A percentile compares a stretch with the other conserved stretches of the same genome.
Conservation (phyloP, 352 stramenopile genomes). For the Stramenopiles sp. region DNA sequence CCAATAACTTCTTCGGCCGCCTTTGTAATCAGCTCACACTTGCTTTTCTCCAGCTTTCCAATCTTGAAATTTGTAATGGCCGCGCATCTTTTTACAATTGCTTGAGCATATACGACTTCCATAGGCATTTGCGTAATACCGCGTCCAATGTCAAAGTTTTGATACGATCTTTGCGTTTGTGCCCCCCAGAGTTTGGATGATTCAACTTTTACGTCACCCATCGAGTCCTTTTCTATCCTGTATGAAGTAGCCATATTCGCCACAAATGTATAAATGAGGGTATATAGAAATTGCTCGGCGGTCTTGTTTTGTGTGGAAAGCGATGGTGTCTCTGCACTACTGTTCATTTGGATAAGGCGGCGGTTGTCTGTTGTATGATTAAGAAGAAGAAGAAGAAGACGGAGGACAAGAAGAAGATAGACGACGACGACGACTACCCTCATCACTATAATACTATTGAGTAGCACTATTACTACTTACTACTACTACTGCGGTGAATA, state of each 20-base stretch:
- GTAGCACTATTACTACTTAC: too few relatives aligned
- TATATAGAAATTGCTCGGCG: too few relatives aligned
- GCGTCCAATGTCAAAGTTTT: constrained; percentile 85
- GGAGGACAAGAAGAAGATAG: too few relatives aligned
- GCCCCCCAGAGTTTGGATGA: constrained; percentile 64
- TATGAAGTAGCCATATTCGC: constrained; percentile 17
- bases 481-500: too few relatives aligned
- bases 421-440: too few relatives aligned
- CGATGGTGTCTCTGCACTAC: too few relatives aligned
- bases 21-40: constrained; percentile 65
- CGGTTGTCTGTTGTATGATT: too few relatives aligned
- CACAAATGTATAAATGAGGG: neutral
- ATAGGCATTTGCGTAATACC: constrained; percentile 56
- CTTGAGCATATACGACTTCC: constrained; percentile 70
- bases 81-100: constrained; percentile 81
- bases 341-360: too few relatives aligned
- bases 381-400: too few relatives aligned
- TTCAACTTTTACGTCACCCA: constrained; percentile 54
- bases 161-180: constrained; percentile 77
- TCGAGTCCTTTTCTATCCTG: constrained; percentile 44
- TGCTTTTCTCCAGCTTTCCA: constrained; percentile 45
- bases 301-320: too few relatives aligned
- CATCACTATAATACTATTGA: too few relatives aligned
- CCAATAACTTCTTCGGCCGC: constrained; percentile 72
- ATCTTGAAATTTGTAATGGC: constrained; percentile 68